A percentile compares a stretch with the other conserved stretches of the same genome.
phyloP scores from a whole-genome alignment of 2,329 filamentous ascomycete genomes.

The Zopfia rhizophila region DNA sequence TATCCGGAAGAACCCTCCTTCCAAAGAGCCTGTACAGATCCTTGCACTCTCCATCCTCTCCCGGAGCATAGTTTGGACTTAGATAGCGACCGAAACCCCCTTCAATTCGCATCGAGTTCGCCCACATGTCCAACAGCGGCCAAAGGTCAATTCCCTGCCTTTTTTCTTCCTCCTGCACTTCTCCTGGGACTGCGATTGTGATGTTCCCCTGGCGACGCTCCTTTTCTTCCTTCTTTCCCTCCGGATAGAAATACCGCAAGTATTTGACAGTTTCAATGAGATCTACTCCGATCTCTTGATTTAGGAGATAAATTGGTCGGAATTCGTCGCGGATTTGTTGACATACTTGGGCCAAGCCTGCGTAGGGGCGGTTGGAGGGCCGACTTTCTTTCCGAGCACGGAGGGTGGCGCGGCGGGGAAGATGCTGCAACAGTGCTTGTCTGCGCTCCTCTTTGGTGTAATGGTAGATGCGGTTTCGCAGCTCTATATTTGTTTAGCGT shows the following conservation, averaged over 20 bases:
- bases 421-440: slow-evolving; percentile 39
- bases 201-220: too few relatives aligned
- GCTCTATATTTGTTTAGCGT: neutral
- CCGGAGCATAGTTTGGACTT: slow-evolving; percentile 21
- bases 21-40: slow-evolving; percentile 47
- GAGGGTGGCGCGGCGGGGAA: slow-evolving; percentile 36
- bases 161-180: slow-evolving; percentile 22
- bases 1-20: slow-evolving; percentile 30
- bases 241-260: slow-evolving; percentile 35
- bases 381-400: slow-evolving; percentile 29
- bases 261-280: slow-evolving; percentile 32
- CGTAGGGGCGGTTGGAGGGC: slow-evolving; percentile 31
- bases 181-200: too few relatives aligned
- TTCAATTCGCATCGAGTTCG: slow-evolving; percentile 39
- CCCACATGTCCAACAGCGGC: slow-evolving; percentile 40
- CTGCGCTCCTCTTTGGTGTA: slow-evolving; percentile 3
- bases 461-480: neutral
- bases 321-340: slow-evolving; percentile 37
- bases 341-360: slow-evolving; percentile 17
- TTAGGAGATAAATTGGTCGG: slow-evolving; percentile 31
- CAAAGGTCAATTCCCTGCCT: slow-evolving; percentile 31
- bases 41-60: slow-evolving; percentile 43
- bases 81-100: slow-evolving; percentile 43
- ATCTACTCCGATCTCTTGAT: slow-evolving; percentile 41
- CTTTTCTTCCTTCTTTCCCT: too few relatives aligned